Percentiles rank a stretch among this genome's conserved stretches.
phyloP scores from a whole-genome alignment of 2,329 filamentous ascomycete genomes.

The Chaetomiaceae sp. region DNA sequence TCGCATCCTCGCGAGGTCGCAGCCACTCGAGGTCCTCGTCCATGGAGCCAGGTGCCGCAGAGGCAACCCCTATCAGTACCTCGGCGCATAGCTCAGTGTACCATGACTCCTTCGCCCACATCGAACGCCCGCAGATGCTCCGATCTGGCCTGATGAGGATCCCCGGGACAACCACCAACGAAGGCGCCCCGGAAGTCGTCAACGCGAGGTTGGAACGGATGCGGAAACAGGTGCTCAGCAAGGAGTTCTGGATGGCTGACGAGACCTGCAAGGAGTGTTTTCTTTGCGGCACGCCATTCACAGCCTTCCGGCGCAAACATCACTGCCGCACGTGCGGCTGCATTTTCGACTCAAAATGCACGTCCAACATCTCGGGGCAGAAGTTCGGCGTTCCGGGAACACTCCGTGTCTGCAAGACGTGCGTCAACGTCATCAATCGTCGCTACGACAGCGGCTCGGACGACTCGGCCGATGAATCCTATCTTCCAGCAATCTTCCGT shows the following conservation, averaged over 20 bases:
- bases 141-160: slow-evolving; percentile 45
- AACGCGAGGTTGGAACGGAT: slow-evolving; percentile 62
- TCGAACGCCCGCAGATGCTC: slow-evolving; percentile 39
- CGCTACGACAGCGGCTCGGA: slow-evolving; percentile 84
- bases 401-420: slow-evolving; percentile 86
- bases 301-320: slow-evolving; percentile 90
- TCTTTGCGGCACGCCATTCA: slow-evolving; percentile 81
- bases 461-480: slow-evolving; percentile 73
- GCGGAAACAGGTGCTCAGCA: slow-evolving; percentile 80
- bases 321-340: slow-evolving; percentile 96
- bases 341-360: slow-evolving; percentile 97
- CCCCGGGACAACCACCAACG: slow-evolving; percentile 50
- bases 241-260: slow-evolving; percentile 99
- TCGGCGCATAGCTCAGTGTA: slow-evolving; percentile 53
- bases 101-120: slow-evolving; percentile 49
- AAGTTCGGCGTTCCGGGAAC: slow-evolving; percentile 81
- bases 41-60: slow-evolving; percentile 49
- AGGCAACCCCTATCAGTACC: slow-evolving; percentile 51
- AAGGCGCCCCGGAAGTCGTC: slow-evolving; percentile 53
- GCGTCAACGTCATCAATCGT: slow-evolving; percentile 83
- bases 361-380: slow-evolving; percentile 78
- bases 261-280: slow-evolving; percentile 98
- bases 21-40: slow-evolving; percentile 53
- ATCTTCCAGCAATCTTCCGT: slow-evolving; percentile 58
- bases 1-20: slow-evolving; percentile 40